phyloP scores from a whole-genome alignment of 768 basidiomycete species.

The Naganishia randhawae region DNA sequence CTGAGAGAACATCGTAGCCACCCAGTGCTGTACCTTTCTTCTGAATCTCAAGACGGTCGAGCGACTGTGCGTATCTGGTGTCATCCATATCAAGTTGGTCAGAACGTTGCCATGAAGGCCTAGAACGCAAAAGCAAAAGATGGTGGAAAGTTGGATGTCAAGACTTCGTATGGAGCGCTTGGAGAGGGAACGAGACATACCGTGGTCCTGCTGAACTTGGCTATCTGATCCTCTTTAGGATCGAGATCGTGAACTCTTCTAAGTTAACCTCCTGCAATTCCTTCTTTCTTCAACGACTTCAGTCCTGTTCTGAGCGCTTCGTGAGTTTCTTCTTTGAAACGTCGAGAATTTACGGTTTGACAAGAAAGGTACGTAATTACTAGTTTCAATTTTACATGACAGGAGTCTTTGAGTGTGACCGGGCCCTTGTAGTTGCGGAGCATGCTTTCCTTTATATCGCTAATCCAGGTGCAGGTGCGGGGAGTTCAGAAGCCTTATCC shows the following conservation, averaged over 20 bases:
- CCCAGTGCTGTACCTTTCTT: conserved; percentile 9
- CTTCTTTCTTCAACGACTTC: conserved; percentile 30
- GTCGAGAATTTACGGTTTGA: conserved; percentile 31
- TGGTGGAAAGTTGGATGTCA: not conserved
- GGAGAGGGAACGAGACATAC: not conserved
- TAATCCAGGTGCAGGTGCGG: conserved; percentile 34
- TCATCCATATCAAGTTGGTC: conserved; percentile 37
- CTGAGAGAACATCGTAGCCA: conserved; percentile 15
- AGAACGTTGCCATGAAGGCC: conserved; percentile 39
- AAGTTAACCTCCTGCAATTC: conserved; percentile 35
- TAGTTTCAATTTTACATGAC: conserved; percentile 13
- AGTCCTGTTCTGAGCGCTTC: conserved; percentile 28
- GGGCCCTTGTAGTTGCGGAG: conserved; percentile 35
- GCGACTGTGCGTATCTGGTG: conserved; percentile 23
- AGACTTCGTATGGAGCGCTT: not conserved
- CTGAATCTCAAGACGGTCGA: conserved; percentile 30
- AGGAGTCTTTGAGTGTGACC: conserved; percentile 22
- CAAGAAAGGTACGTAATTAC: conserved; percentile 39
- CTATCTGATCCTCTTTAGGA: conserved; percentile 32
- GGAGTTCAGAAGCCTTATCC: conserved; percentile 37
- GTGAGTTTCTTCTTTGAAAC: conserved; percentile 31
- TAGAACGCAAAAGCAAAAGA: not conserved
- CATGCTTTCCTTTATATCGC: conserved; percentile 32
- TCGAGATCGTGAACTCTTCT: conserved; percentile 30
- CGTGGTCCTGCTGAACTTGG: conserved; percentile 28